A percentile compares a stretch with the other conserved stretches of the same genome.
Conservation (phyloP, 2,329 filamentous ascomycete genomes). For the Thermomyces lanuginosus region DNA sequence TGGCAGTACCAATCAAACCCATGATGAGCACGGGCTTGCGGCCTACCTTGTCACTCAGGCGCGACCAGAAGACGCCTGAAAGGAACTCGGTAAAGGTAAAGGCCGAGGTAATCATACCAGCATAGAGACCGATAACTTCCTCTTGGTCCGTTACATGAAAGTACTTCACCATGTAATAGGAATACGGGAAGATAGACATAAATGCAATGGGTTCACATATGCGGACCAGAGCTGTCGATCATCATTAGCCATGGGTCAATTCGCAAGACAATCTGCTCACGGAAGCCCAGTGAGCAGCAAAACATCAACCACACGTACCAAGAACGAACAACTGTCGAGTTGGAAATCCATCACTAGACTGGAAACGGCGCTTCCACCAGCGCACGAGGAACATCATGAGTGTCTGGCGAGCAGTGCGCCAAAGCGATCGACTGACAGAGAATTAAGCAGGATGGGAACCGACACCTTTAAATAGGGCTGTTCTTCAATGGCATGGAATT, state of each 20-base stretch:
- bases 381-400: no score
- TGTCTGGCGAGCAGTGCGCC: no score
- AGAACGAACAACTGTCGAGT: slow-evolving; percentile 16
- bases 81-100: slow-evolving; percentile 94
- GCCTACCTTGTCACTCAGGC: slow-evolving; percentile 77
- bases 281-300: neutral
- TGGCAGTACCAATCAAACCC: slow-evolving; percentile 74
- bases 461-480: no score
- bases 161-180: slow-evolving; percentile 91
- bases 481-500: no score
- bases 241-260: neutral
- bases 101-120: slow-evolving; percentile 87
- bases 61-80: slow-evolving; percentile 83
- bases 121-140: slow-evolving; percentile 74
- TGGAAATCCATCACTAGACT: slow-evolving; percentile 4
- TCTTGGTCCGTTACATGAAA: slow-evolving; percentile 70
- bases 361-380: slow-evolving; percentile 3
- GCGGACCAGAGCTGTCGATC: slow-evolving; percentile 58
- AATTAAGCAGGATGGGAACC: no score
- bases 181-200: slow-evolving; percentile 98
- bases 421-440: no score
- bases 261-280: neutral
- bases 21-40: slow-evolving; percentile 82
- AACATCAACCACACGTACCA: slow-evolving; percentile 18
- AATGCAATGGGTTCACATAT: slow-evolving; percentile 98